Conservation (phyloP, 805 yeast species). For the Starmerella powellii region DNA sequence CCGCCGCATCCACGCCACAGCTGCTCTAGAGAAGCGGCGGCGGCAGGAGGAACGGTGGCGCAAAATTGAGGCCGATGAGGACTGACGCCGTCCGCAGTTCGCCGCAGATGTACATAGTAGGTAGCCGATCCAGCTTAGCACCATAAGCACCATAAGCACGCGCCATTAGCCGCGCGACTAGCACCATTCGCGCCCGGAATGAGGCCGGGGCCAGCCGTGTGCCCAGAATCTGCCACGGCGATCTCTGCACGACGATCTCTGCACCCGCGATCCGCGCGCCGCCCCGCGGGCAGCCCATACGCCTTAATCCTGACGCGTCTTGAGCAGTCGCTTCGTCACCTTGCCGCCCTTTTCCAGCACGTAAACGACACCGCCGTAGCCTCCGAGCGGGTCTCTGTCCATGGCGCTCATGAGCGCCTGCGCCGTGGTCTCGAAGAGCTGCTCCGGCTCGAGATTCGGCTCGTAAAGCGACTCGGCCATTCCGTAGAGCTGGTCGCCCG, state of each 20-base stretch:
- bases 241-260: too few species aligned
- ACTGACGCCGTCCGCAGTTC: conserved; percentile 40
- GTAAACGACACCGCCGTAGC: conserved; percentile 97
- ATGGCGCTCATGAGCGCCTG: conserved; percentile 90
- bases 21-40: conserved; percentile 46
- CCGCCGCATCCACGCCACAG: conserved; percentile 35
- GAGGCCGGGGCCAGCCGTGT: too few species aligned
- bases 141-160: background rate
- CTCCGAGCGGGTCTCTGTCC: conserved; percentile 93
- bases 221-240: too few species aligned
- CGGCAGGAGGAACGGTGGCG: conserved; percentile 46
- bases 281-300: too few species aligned
- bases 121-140: too few species aligned
- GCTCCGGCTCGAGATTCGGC: conserved; percentile 87
- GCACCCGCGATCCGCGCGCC: too few species aligned
- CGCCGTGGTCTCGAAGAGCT: conserved; percentile 85
- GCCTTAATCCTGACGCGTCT: conserved; percentile 83
- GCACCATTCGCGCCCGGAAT: too few species aligned
- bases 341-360: conserved; percentile 55
- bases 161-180: too few species aligned
- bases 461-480: conserved; percentile 97
- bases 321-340: conserved; percentile 74
- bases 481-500: conserved; percentile 92
- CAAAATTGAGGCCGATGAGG: conserved; percentile 46
- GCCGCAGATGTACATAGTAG: background rate